A percentile compares a stretch with the other conserved stretches of the same genome.
These are phyloP conservation scores for Aureobasidium leucospermi DNA, from an alignment of 2,329 filamentous ascomycete genomes.

Conservation along the genomic window DNA sequence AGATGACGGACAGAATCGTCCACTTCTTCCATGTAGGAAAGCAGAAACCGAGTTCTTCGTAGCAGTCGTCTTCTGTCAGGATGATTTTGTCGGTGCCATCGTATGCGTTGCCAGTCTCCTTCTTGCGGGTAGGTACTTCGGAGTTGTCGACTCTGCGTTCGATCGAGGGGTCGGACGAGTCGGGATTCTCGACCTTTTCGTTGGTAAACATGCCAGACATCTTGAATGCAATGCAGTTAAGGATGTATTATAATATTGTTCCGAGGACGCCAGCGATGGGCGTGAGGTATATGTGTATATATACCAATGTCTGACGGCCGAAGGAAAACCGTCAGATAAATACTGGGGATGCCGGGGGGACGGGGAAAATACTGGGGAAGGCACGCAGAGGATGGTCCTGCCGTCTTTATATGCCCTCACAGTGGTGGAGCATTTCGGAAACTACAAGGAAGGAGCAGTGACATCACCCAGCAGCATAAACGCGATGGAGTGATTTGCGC, in stretches of 20 bases:
- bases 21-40: slow-evolving; percentile 48
- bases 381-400: neutral
- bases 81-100: neutral
- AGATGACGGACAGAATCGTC: slow-evolving; percentile 44
- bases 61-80: slow-evolving; percentile 20
- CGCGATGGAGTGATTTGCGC: neutral
- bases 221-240: neutral
- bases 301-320: neutral
- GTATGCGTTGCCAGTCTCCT: neutral
- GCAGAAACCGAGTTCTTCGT: slow-evolving; percentile 42
- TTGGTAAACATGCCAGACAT: slow-evolving; percentile 10
- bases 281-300: neutral
- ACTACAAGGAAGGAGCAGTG: neutral
- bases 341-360: neutral
- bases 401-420: neutral
- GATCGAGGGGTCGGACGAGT: slow-evolving; percentile 5
- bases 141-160: slow-evolving; percentile 12
- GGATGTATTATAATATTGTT: neutral
- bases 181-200: slow-evolving; percentile 10
- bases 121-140: slow-evolving; percentile 1
- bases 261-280: neutral
- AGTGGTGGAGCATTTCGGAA: neutral
- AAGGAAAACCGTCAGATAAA: neutral
- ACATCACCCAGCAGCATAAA: neutral
- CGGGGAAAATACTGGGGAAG: neutral